A percentile compares a stretch with the other conserved stretches of the same genome.
phyloP scores from a whole-genome alignment of 2,329 filamentous ascomycete species.

The Plectosphaerella sp. region DNA sequence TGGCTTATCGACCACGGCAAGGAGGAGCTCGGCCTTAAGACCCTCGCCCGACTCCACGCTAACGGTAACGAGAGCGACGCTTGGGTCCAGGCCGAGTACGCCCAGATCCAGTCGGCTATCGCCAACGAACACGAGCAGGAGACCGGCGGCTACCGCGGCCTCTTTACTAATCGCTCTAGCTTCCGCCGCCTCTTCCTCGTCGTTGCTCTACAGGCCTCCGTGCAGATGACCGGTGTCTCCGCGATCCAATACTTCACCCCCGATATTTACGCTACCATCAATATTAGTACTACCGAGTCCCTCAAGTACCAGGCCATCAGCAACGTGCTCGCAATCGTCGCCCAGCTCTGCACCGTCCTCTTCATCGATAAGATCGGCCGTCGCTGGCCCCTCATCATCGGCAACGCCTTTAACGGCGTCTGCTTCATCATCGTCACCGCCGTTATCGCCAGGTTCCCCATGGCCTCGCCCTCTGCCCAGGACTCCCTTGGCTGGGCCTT shows the following conservation, averaged over 20 bases:
- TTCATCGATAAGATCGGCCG: slow-evolving; percentile 67
- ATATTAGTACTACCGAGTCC: slow-evolving; percentile 59
- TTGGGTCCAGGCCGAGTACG: slow-evolving; percentile 42
- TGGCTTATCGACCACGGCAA: slow-evolving; percentile 72
- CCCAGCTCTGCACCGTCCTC: slow-evolving; percentile 63
- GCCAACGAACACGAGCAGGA: slow-evolving; percentile 61
- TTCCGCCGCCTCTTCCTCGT: slow-evolving; percentile 70
- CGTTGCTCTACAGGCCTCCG: slow-evolving; percentile 62
- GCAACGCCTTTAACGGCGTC: slow-evolving; percentile 66
- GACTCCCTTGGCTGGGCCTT: slow-evolving; percentile 57
- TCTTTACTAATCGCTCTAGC: slow-evolving; percentile 56
- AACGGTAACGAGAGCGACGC: slow-evolving; percentile 60
- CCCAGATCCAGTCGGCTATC: slow-evolving; percentile 64
- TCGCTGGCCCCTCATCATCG: slow-evolving; percentile 65
- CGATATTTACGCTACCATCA: slow-evolving; percentile 63
- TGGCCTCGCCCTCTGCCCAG: slow-evolving; percentile 29
- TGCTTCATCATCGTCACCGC: slow-evolving; percentile 66
- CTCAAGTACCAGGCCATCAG: slow-evolving; percentile 74
- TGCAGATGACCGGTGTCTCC: slow-evolving; percentile 70
- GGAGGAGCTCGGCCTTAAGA: slow-evolving; percentile 58
- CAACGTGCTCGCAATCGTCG: slow-evolving; percentile 63
- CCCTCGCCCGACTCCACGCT: slow-evolving; percentile 64
- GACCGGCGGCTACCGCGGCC: slow-evolving; percentile 65
- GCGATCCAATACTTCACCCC: slow-evolving; percentile 70
- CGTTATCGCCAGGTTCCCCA: slow-evolving; percentile 52